Evolutionary conservation across 306 rosid species (phyloP).

Genomic region (Hippophae gyantsensis): DNA sequence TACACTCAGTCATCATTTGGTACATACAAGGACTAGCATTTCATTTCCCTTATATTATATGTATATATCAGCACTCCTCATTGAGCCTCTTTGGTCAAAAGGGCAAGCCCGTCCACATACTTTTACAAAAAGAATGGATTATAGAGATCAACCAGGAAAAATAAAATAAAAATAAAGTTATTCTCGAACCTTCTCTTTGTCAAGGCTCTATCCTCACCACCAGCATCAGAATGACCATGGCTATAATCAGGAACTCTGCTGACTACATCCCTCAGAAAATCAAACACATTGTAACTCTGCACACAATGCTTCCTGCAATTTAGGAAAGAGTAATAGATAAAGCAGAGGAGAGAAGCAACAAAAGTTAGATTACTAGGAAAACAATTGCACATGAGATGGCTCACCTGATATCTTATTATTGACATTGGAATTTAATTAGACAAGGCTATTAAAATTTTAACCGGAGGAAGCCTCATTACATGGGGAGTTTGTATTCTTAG

Average conservation of each 20-base stretch:
- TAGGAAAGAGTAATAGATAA: conserved; percentile 7
- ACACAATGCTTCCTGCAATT: conserved; percentile 92
- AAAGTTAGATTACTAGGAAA: too few species aligned
- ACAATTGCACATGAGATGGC: too few species aligned
- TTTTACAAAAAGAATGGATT: neutral
- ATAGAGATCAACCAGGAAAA: conserved; percentile 10
- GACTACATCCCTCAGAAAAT: conserved; percentile 85
- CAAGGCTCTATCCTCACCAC: conserved; percentile 54
- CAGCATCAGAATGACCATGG: conserved; percentile 82
- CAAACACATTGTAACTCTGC: conserved; percentile 84
- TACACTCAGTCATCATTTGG: too few species aligned
- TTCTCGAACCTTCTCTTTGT: conserved; percentile 63
- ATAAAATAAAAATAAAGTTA: neutral
- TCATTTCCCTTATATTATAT: too few species aligned
- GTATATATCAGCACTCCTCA: too few species aligned
- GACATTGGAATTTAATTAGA: too few species aligned
- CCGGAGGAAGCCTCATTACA: too few species aligned
- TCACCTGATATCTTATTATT: too few species aligned
- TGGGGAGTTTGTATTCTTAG: too few species aligned
- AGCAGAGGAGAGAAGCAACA: neutral
- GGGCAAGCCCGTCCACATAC: neutral
- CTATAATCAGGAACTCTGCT: conserved; percentile 88
- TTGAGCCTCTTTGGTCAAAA: too few species aligned
- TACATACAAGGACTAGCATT: too few species aligned
- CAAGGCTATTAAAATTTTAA: too few species aligned